Evolutionary conservation across 2,329 filamentous ascomycete genomes (phyloP).

Genomic region (Pezicula neosporulosa): DNA sequence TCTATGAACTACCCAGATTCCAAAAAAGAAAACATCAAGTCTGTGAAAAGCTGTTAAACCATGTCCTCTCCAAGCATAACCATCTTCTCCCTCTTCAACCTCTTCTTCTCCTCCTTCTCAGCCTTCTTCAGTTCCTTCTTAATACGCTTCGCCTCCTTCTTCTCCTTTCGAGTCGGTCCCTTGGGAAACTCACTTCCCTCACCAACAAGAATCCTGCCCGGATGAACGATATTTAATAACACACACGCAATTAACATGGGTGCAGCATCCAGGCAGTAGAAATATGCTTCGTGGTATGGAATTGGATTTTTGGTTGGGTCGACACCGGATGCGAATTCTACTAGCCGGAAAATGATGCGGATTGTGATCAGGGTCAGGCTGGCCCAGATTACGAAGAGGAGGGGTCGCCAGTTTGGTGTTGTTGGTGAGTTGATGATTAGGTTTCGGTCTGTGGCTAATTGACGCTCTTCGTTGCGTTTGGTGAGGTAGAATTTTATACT

Average conservation of each 20-base stretch:
- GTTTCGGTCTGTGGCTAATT: constrained; percentile 13
- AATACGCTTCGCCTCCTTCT: constrained; percentile 37
- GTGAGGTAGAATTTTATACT: constrained; percentile 34
- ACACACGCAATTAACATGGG: constrained; percentile 50
- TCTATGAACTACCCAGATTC: too few relatives aligned
- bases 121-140: constrained; percentile 29
- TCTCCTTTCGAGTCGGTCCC: constrained; percentile 35
- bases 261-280: constrained; percentile 47
- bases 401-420: constrained; percentile 16
- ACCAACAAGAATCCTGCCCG: constrained; percentile 43
- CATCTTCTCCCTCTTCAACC: constrained; percentile 11
- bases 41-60: too few relatives aligned
- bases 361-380: constrained; percentile 39
- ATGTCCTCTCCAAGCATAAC: neutral
- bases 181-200: constrained; percentile 42
- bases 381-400: constrained; percentile 36
- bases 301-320: constrained; percentile 40
- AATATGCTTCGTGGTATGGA: constrained; percentile 48
- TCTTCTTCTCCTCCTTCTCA: constrained; percentile 23
- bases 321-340: constrained; percentile 49
- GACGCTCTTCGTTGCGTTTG: constrained; percentile 31
- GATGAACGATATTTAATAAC: constrained; percentile 42
- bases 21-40: too few relatives aligned
- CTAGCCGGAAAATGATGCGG: constrained; percentile 58
- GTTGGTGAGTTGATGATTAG: constrained; percentile 24